Base-by-base conservation (phyloP, 2,329 filamentous ascomycete species). In the Trichoderma pleuroti region DNA sequence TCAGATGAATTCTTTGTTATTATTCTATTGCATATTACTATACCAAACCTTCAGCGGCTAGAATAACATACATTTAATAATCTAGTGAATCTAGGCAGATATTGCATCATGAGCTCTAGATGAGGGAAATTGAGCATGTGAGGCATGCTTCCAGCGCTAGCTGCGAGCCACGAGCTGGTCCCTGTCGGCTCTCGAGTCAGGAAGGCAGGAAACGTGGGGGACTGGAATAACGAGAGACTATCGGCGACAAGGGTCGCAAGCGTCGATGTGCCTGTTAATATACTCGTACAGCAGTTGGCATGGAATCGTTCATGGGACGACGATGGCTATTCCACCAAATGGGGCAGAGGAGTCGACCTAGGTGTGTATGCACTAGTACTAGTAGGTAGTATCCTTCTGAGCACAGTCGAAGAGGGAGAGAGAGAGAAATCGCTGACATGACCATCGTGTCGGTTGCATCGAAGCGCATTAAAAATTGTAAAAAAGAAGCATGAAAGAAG, bases 161-260 rank as follows among this genome's bases (percentile, higher is more conserved):
- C 56, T 46, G 28, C 56, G 30, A 26, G 36, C 65, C 39, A 34
- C 21, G 36, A 36, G 56, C 39, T 42, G 34, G 16, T 49, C 56
- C 63, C 24, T 57, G 63, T n/a, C 34, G 39, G n/a, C n/a, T 52
- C 30, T 46, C 39, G 56, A 61, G 56, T 68, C 66, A 68, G 56
- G 54, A 61, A 56, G 66, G 46, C 56, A 28, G 39, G 36, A 16
- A 36, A 32, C 56, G 56, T 36, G 54, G 36, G 36, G 18, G 30
- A 26, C 16, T 39, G 16, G 34, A 42, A 10, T 42, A 3, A 49
- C n/a, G 46, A 24, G 3, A 52, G 21, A 14, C 46, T 21, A 52
- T 24, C 46, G 46, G 46, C 46, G 46, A 52, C 46, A 11, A 24
- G 46, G 46, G 21, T 52, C 24, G 46, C 46, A 52, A 52, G 46